Conservation (phyloP, 1,284 basidiomycete genomes). For the Amylostereum chailletii region DNA sequence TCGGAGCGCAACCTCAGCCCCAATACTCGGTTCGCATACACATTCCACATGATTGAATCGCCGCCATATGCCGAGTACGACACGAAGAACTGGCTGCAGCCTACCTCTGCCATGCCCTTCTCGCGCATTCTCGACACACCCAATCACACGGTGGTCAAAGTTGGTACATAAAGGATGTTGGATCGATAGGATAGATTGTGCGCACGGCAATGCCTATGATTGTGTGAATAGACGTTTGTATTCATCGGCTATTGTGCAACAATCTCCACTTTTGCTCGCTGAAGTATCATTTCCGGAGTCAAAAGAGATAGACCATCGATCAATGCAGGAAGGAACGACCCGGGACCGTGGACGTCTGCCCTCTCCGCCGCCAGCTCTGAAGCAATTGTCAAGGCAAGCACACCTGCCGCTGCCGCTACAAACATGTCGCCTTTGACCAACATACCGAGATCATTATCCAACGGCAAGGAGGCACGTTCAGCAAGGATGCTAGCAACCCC, state of each 20-base stretch:
- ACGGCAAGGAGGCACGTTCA: constrained; percentile 10
- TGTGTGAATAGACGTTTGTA: too few species aligned
- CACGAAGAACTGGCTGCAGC: constrained; percentile 85
- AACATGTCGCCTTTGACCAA: constrained; percentile 70
- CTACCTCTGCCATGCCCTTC: constrained; percentile 76
- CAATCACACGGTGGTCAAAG: constrained; percentile 16
- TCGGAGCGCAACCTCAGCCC: constrained; percentile 72
- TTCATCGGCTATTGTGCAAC: constrained; percentile 1
- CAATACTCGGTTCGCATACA: constrained; percentile 82
- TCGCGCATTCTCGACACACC: constrained; percentile 49
- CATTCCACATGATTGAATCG: constrained; percentile 87
- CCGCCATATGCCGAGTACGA: constrained; percentile 60
- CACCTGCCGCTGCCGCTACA: constrained; percentile 64
- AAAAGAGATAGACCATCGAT: constrained; percentile 76
- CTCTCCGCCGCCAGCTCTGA: constrained; percentile 73
- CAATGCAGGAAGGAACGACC: constrained; percentile 81
- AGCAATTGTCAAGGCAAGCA: constrained; percentile 78
- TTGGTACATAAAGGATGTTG: constrained; percentile 9
- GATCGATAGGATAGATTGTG: background rate
- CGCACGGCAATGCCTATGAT: too few species aligned
- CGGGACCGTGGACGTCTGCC: constrained; percentile 70
- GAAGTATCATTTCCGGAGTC: constrained; percentile 41
- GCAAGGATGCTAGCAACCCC: constrained; percentile 49
- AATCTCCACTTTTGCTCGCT: constrained; percentile 11
- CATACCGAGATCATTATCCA: constrained; percentile 24